Percentiles rank a stretch among this genome's conserved stretches.
These are phyloP conservation scores for Gossypium rotundifolium DNA, from an alignment of 345 rosid genomes.

Conservation along the genomic window DNA sequence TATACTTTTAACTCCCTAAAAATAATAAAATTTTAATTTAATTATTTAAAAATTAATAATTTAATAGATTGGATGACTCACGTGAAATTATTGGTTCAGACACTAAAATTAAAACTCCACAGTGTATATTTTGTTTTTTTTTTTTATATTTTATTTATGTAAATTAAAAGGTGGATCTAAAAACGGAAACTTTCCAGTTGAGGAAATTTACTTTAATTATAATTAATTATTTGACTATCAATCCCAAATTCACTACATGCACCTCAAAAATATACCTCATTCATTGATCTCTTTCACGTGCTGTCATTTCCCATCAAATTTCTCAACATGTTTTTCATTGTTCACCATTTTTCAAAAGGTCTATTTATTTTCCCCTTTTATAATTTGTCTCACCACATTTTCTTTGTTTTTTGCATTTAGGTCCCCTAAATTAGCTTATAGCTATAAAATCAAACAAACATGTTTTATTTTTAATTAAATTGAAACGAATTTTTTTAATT, in stretches of 20 bases:
- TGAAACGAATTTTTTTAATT: too few relatives aligned
- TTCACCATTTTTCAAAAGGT: not conserved
- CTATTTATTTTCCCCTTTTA: not conserved
- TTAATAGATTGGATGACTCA: too few relatives aligned
- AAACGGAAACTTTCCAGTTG: not conserved
- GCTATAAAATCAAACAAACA: not conserved
- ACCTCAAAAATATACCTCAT: not conserved
- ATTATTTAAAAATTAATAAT: too few relatives aligned
- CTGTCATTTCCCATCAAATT: not conserved
- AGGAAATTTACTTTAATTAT: not conserved
- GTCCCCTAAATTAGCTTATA: not conserved
- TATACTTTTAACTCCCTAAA: rapidly evolving
- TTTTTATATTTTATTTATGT: too few relatives aligned
- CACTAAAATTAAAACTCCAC: too few relatives aligned
- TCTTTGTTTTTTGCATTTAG: not conserved
- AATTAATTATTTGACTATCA: not conserved
- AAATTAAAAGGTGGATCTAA: not conserved
- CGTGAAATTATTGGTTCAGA: too few relatives aligned
- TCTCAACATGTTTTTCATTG: not conserved
- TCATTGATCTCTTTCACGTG: not conserved
- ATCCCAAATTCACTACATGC: too few relatives aligned
- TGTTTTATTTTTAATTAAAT: not conserved
- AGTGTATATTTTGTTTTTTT: too few relatives aligned
- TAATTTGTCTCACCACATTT: not conserved
- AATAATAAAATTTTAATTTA: too few relatives aligned